A percentile compares a stretch with the other conserved stretches of the same genome.
Evolutionary conservation across 2,329 filamentous ascomycete genomes (phyloP).

Genomic region (Fusarium phyllophilum): DNA sequence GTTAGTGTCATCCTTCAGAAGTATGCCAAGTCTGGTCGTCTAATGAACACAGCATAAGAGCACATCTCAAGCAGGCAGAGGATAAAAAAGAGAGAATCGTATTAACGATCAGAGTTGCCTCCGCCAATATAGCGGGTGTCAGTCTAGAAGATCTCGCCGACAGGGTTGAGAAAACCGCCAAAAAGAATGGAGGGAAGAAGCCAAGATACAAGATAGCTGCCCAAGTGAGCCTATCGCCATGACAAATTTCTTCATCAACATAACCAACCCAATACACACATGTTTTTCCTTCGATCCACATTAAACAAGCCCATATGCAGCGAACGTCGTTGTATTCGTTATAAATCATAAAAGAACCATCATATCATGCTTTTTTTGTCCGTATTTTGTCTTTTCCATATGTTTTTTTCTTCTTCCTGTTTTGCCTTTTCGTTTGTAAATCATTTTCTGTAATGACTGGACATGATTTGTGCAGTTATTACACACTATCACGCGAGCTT

Average conservation of each 20-base stretch:
- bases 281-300: slow-evolving; percentile 17
- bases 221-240: slow-evolving; percentile 42
- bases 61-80: slow-evolving; percentile 41
- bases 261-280: slow-evolving; percentile 22
- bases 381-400: slow-evolving; percentile 14
- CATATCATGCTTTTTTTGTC: slow-evolving; percentile 19
- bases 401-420: slow-evolving; percentile 15
- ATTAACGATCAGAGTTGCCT: slow-evolving; percentile 50
- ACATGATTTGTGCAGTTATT: slow-evolving; percentile 13
- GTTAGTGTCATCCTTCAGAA: slow-evolving; percentile 47
- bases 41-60: slow-evolving; percentile 47
- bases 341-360: slow-evolving; percentile 24
- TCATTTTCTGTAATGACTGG: slow-evolving; percentile 33
- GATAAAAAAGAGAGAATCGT: slow-evolving; percentile 51
- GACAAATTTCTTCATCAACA: slow-evolving; percentile 29
- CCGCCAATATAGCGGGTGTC: slow-evolving; percentile 45
- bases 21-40: background rate
- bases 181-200: slow-evolving; percentile 47
- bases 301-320: slow-evolving; percentile 10
- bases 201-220: slow-evolving; percentile 49
- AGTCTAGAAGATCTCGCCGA: slow-evolving; percentile 49
- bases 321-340: slow-evolving; percentile 35
- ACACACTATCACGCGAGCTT: slow-evolving; percentile 42
- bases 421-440: slow-evolving; percentile 18
- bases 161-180: slow-evolving; percentile 49